phyloP scores from a whole-genome alignment of 2,329 filamentous ascomycete species.

The Cordyceps javanica region DNA sequence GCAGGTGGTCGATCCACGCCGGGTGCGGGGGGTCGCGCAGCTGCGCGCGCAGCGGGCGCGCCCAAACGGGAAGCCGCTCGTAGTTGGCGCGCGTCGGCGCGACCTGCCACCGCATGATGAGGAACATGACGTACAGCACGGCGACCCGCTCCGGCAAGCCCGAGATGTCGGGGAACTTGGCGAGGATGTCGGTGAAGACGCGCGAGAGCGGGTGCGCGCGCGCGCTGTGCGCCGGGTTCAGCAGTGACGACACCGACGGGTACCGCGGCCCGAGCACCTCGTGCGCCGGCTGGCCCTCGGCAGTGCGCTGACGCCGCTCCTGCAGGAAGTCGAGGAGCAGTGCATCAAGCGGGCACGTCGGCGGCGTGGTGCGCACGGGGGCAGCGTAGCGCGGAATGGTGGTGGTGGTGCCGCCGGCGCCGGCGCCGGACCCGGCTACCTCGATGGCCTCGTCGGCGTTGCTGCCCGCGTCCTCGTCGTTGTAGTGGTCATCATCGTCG shows the following conservation, averaged over 20 bases:
- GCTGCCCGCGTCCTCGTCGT: neutral
- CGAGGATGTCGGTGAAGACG: constrained; percentile 77
- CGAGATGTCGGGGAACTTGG: constrained; percentile 74
- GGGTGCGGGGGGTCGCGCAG: constrained; percentile 59
- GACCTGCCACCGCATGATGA: constrained; percentile 80
- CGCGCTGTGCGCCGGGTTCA: constrained; percentile 60
- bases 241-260: constrained; percentile 70
- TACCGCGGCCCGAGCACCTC: constrained; percentile 71
- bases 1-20: constrained; percentile 75
- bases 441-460: constrained; percentile 9
- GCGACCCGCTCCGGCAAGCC: constrained; percentile 77
- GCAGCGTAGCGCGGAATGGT: constrained; percentile 19
- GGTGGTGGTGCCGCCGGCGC: neutral
- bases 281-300: constrained; percentile 56
- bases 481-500: neutral
- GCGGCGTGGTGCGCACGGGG: constrained; percentile 52
- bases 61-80: constrained; percentile 68
- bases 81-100: constrained; percentile 74
- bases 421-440: neutral
- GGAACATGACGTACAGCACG: constrained; percentile 79
- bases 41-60: constrained; percentile 61
- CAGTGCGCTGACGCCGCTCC: constrained; percentile 59
- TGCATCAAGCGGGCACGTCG: constrained; percentile 71
- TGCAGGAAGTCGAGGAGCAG: constrained; percentile 76
- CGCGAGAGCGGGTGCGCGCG: constrained; percentile 73